Evolutionary conservation across 2,329 filamentous ascomycete species (phyloP).

Genomic region (Apiospora hydei): DNA sequence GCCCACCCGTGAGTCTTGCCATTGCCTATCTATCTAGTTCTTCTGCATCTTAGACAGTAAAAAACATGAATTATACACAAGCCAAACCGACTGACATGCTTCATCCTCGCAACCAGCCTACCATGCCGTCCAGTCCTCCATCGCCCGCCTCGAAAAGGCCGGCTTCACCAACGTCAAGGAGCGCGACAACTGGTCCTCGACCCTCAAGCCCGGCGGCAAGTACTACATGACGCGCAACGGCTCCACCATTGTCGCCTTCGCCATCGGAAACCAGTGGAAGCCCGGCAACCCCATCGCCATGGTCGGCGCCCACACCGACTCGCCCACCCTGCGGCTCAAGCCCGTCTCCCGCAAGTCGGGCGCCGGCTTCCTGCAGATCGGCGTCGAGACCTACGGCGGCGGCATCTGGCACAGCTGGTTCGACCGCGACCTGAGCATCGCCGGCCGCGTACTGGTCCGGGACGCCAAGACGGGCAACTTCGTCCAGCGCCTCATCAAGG

Average conservation of each 20-base stretch:
- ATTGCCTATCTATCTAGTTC: slow-evolving; percentile 11
- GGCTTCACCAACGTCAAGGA: slow-evolving; percentile 91
- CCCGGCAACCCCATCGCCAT: slow-evolving; percentile 91
- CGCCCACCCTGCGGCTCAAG: slow-evolving; percentile 89
- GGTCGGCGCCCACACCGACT: slow-evolving; percentile 96
- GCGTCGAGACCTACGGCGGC: slow-evolving; percentile 95
- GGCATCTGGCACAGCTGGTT: slow-evolving; percentile 99
- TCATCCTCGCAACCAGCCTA: slow-evolving; percentile 69
- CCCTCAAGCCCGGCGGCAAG: slow-evolving; percentile 84
- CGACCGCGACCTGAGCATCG: slow-evolving; percentile 90
- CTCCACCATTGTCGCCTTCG: slow-evolving; percentile 91
- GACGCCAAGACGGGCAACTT: slow-evolving; percentile 73
- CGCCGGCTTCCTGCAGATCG: slow-evolving; percentile 90
- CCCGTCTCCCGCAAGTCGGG: slow-evolving; percentile 89
- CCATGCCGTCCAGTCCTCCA: slow-evolving; percentile 86
- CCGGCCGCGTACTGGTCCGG: slow-evolving; percentile 84
- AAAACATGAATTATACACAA: neutral
- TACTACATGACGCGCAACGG: slow-evolving; percentile 96
- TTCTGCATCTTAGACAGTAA: slow-evolving; percentile 22
- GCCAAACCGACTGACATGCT: neutral
- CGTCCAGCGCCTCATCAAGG: slow-evolving; percentile 84
- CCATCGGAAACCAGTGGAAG: slow-evolving; percentile 88
- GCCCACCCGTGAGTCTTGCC: slow-evolving; percentile 76
- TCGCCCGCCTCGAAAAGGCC: slow-evolving; percentile 77
- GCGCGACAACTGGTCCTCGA: slow-evolving; percentile 85